Conservation (phyloP, 148 eudicot species). For the Tetragonia tetragonoides region DNA sequence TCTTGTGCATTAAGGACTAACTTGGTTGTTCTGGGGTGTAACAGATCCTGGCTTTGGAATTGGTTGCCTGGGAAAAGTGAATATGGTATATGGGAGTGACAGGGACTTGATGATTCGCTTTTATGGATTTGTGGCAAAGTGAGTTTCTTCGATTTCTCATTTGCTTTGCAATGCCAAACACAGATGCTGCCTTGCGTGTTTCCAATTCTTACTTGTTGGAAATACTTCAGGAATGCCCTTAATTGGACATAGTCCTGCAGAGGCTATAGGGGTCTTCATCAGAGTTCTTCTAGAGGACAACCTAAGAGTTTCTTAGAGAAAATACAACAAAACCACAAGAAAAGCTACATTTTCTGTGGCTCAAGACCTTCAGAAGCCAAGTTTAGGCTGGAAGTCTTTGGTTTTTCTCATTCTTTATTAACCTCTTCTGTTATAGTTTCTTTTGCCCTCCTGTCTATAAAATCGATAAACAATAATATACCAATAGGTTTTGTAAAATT, state of each 20-base stretch:
- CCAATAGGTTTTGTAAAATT: not conserved
- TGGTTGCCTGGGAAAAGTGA: slow-evolving; percentile 87
- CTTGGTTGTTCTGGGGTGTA: slow-evolving; percentile 3
- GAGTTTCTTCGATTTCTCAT: slow-evolving; percentile 23
- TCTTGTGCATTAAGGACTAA: not conserved
- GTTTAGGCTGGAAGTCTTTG: not conserved
- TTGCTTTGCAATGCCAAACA: not conserved
- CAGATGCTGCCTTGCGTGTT: not conserved
- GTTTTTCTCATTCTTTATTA: not conserved
- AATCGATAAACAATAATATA: not conserved
- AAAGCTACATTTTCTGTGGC: not conserved
- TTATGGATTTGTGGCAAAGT: slow-evolving; percentile 79
- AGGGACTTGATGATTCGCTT: slow-evolving; percentile 81
- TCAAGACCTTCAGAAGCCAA: not conserved
- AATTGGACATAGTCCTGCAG: not conserved
- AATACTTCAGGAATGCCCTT: not conserved
- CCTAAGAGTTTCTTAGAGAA: not conserved
- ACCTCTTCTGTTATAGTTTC: not conserved
- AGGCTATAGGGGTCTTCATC: not conserved
- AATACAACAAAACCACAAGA: not conserved
- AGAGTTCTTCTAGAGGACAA: not conserved
- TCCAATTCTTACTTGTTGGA: not conserved
- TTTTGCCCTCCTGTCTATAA: not conserved
- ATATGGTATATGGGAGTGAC: slow-evolving; percentile 76
- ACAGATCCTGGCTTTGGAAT: slow-evolving; percentile 93